A percentile compares a stretch with the other conserved stretches of the same genome.
phyloP scores from a whole-genome alignment of 2,329 filamentous ascomycete species.

The Ophiostoma angusticollis region DNA sequence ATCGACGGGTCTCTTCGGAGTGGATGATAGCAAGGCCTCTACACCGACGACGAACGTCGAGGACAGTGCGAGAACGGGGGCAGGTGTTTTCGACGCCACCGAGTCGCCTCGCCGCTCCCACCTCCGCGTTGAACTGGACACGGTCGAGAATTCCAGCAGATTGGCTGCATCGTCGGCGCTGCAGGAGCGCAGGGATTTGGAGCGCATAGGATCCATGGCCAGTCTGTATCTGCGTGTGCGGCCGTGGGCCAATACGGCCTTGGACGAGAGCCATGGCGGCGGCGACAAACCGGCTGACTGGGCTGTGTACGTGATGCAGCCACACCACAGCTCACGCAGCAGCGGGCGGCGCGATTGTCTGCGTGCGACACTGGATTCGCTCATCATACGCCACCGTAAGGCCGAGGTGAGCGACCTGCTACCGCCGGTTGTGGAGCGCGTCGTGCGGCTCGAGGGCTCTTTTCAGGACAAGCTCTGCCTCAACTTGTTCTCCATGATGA shows the following conservation, averaged over 20 bases:
- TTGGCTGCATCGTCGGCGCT: conserved; percentile 27
- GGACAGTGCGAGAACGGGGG: no score
- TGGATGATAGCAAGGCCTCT: conserved; percentile 31
- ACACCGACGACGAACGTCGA: background rate
- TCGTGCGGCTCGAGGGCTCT: conserved; percentile 65
- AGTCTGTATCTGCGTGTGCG: conserved; percentile 60
- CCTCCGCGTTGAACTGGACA: background rate
- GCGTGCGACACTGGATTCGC: conserved; percentile 54
- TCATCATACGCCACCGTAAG: conserved; percentile 70
- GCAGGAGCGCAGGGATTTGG: conserved; percentile 49
- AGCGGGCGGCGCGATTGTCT: conserved; percentile 51
- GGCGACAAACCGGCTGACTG: conserved; percentile 53
- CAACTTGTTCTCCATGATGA: conserved; percentile 73
- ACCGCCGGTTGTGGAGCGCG: conserved; percentile 58
- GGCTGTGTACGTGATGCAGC: conserved; percentile 57
- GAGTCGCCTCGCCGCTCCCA: background rate
- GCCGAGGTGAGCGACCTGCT: conserved; percentile 57
- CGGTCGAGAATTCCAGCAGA: background rate
- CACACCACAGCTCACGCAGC: conserved; percentile 35
- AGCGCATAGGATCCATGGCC: conserved; percentile 53
- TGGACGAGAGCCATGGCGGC: conserved; percentile 22
- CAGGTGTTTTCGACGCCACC: no score
- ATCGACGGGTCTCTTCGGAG: conserved; percentile 67
- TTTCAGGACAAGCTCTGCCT: conserved; percentile 73
- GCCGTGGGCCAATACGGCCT: conserved; percentile 58